These are phyloP conservation scores for Domatiomyces globalis DNA, from an alignment of 2,329 filamentous ascomycete genomes.

Conservation along the genomic window DNA sequence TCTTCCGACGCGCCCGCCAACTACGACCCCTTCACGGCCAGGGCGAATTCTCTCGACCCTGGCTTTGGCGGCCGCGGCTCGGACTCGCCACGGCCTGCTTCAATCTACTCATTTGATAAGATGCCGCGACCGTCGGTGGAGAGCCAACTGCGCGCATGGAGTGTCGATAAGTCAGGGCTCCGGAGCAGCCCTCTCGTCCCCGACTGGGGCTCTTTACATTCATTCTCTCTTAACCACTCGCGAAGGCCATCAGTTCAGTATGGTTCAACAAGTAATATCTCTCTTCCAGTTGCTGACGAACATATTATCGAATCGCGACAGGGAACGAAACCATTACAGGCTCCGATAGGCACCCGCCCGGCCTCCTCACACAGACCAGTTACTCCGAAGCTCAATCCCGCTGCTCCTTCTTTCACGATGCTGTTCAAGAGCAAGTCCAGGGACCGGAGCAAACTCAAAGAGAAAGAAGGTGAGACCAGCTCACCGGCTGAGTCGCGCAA, in stretches of 20 bases:
- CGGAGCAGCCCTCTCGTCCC: slow-evolving; percentile 38
- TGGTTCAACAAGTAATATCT: slow-evolving; percentile 53
- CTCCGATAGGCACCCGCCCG: slow-evolving; percentile 68
- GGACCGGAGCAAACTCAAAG: slow-evolving; percentile 21
- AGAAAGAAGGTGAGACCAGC: slow-evolving; percentile 23
- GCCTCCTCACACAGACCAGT: slow-evolving; percentile 40
- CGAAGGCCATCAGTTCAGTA: slow-evolving; percentile 67
- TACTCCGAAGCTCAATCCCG: slow-evolving; percentile 61
- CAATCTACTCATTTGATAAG: slow-evolving; percentile 42
- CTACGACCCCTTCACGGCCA: slow-evolving; percentile 35
- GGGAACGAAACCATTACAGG: slow-evolving; percentile 41
- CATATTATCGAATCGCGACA: slow-evolving; percentile 23
- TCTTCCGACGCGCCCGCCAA: slow-evolving; percentile 24
- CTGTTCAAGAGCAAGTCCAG: slow-evolving; percentile 40
- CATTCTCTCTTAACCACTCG: slow-evolving; percentile 66
- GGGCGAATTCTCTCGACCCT: slow-evolving; percentile 34
- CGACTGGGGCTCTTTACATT: slow-evolving; percentile 38
- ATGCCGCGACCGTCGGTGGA: slow-evolving; percentile 67
- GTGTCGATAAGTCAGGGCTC: slow-evolving; percentile 40
- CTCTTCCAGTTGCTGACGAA: slow-evolving; percentile 36
- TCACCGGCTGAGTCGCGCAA: slow-evolving; percentile 33
- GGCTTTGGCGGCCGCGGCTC: slow-evolving; percentile 31
- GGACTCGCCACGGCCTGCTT: slow-evolving; percentile 34
- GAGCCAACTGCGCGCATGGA: slow-evolving; percentile 60
- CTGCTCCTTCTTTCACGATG: slow-evolving; percentile 74